A percentile compares a stretch with the other conserved stretches of the same genome.
Evolutionary conservation across 2,329 filamentous ascomycete species (phyloP).

Genomic region (Tolypocladium cylindrosporum): DNA sequence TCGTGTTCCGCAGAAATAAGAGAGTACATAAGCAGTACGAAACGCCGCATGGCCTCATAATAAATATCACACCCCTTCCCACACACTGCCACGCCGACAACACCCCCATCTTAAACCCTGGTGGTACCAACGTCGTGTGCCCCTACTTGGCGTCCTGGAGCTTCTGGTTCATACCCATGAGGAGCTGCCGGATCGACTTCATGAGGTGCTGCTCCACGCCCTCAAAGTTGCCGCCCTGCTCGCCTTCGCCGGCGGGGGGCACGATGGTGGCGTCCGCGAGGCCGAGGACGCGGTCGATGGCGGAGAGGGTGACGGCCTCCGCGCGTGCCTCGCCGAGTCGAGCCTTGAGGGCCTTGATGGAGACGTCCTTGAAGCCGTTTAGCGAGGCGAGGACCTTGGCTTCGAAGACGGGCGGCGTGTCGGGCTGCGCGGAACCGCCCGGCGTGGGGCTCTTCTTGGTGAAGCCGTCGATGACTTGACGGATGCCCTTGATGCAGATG

Average conservation of each 20-base stretch:
- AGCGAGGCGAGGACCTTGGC: conserved; percentile 31
- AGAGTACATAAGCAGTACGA: not conserved
- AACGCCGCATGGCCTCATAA: not conserved
- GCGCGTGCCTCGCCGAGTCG: conserved; percentile 30
- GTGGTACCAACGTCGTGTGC: not conserved
- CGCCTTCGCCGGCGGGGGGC: conserved; percentile 20
- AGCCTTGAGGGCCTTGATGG: conserved; percentile 28
- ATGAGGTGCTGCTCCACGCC: conserved; percentile 31
- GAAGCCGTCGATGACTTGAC: conserved; percentile 33
- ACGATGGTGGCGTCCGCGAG: conserved; percentile 33
- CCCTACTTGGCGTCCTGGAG: conserved; percentile 12
- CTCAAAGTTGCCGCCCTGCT: conserved; percentile 23
- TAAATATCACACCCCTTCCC: not conserved
- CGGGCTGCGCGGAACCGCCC: conserved; percentile 13
- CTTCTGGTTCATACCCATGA: conserved; percentile 30
- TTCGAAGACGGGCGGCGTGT: conserved; percentile 22
- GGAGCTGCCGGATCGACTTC: conserved; percentile 27
- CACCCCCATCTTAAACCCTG: not conserved
- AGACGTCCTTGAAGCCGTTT: conserved; percentile 35
- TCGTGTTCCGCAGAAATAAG: not conserved
- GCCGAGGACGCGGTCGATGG: conserved; percentile 39
- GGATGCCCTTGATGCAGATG: conserved; percentile 33
- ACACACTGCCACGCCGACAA: not conserved
- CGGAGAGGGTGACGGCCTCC: conserved; percentile 37
- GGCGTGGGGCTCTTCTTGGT: conserved; percentile 23